phyloP scores from a whole-genome alignment of 2,329 filamentous ascomycete species.

The Plectosphaerella cucumerina region DNA sequence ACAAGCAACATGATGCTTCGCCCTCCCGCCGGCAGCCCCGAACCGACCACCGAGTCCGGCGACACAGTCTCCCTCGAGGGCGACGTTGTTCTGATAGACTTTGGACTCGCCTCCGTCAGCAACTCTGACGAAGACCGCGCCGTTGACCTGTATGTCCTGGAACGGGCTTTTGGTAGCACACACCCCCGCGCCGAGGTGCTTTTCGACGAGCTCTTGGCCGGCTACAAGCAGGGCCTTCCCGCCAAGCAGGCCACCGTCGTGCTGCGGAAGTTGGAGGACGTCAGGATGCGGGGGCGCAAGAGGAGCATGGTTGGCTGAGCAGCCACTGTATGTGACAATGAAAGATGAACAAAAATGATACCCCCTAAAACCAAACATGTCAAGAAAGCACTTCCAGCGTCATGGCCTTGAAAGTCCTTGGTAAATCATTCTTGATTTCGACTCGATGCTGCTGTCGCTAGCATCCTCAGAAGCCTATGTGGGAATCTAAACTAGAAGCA shows the following conservation, averaged over 20 bases:
- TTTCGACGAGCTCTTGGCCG: conserved; percentile 68
- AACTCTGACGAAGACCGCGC: conserved; percentile 86
- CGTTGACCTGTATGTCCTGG: conserved; percentile 93
- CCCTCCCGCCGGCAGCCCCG: conserved; percentile 23
- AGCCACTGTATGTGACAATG: conserved; percentile 17
- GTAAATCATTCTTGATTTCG: background rate
- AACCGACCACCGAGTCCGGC: background rate
- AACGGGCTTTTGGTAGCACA: conserved; percentile 90
- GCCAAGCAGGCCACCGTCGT: conserved; percentile 67
- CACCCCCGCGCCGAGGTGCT: conserved; percentile 80
- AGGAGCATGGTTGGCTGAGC: conserved; percentile 86
- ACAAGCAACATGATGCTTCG: conserved; percentile 94
- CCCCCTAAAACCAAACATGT: conserved; percentile 1
- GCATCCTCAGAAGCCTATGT: too few relatives aligned
- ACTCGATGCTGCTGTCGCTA: background rate
- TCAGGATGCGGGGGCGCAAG: conserved; percentile 90
- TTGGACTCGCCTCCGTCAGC: conserved; percentile 81
- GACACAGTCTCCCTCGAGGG: conserved; percentile 45
- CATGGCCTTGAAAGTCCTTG: too few relatives aligned
- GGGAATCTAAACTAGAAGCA: too few relatives aligned
- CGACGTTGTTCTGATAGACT: conserved; percentile 88
- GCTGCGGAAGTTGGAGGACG: conserved; percentile 81
- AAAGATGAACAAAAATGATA: conserved; percentile 10
- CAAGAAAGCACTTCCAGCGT: too few relatives aligned
- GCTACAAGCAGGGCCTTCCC: conserved; percentile 65